Evolutionary conservation across 257 asterid species (phyloP).

Genomic region (Schizonepeta tenuifolia): DNA sequence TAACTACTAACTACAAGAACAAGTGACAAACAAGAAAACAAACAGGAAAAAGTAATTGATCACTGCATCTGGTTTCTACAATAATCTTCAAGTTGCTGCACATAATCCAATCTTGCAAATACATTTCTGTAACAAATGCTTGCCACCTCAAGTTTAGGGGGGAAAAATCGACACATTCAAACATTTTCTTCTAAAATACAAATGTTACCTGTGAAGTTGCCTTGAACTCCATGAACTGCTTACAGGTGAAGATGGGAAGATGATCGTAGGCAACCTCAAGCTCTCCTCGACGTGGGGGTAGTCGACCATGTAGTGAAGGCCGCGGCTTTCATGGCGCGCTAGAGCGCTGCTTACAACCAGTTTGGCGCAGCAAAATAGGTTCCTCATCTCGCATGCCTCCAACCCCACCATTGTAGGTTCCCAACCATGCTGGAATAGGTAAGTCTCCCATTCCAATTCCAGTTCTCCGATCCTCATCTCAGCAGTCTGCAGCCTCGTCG

Average conservation of each 20-base stretch:
- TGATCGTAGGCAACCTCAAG: slow-evolving; percentile 85
- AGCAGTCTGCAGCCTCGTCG: slow-evolving; percentile 67
- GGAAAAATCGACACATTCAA: slow-evolving; percentile 31
- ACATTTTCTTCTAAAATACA: slow-evolving; percentile 30
- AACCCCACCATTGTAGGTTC: slow-evolving; percentile 87
- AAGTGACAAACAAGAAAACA: neutral
- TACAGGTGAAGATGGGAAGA: slow-evolving; percentile 66
- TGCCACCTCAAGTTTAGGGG: slow-evolving; percentile 37
- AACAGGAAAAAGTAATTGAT: neutral
- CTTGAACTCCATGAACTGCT: slow-evolving; percentile 86
- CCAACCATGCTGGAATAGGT: slow-evolving; percentile 92
- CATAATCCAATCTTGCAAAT: slow-evolving; percentile 25
- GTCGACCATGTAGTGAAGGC: slow-evolving; percentile 83
- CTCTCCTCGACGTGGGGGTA: slow-evolving; percentile 82
- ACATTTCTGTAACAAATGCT: slow-evolving; percentile 28
- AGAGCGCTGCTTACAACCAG: slow-evolving; percentile 88
- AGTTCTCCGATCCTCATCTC: slow-evolving; percentile 78
- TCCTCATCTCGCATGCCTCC: slow-evolving; percentile 95
- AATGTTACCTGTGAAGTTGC: slow-evolving; percentile 65
- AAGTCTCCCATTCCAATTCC: slow-evolving; percentile 88
- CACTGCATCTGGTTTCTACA: slow-evolving; percentile 11
- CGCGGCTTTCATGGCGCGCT: slow-evolving; percentile 93
- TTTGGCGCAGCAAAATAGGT: slow-evolving; percentile 91
- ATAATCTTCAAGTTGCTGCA: slow-evolving; percentile 26
- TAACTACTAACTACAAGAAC: too few species aligned